These are phyloP conservation scores for Candida sanyaensis DNA, from an alignment of 1,139 yeast genomes.

Conservation along the genomic window DNA sequence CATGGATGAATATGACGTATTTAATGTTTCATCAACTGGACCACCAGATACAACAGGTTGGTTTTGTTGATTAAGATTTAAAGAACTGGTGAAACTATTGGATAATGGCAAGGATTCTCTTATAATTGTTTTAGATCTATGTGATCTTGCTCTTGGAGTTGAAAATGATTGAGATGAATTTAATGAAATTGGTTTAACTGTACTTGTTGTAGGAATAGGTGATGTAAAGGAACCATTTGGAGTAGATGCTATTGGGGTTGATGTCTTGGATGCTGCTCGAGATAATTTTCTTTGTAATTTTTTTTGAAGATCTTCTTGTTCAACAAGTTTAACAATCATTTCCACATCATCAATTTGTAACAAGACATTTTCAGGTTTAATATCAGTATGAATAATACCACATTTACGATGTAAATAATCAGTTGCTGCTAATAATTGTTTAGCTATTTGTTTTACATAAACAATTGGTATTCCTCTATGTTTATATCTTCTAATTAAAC, in stretches of 20 bases:
- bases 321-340: conserved; percentile 59
- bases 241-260: conserved; percentile 16
- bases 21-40: conserved; percentile 20
- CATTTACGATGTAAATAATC: conserved; percentile 83
- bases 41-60: not conserved
- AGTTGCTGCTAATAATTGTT: conserved; percentile 71
- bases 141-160: conserved; percentile 48
- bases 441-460: conserved; percentile 78
- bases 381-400: conserved; percentile 90
- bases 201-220: conserved; percentile 2
- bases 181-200: conserved; percentile 3
- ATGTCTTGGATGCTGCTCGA: conserved; percentile 39
- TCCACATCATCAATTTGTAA: conserved; percentile 80
- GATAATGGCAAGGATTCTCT: conserved; percentile 89
- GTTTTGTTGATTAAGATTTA: conserved; percentile 14
- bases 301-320: conserved; percentile 52
- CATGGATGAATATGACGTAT: conserved; percentile 46
- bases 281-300: conserved; percentile 41
- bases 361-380: conserved; percentile 88
- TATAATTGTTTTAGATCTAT: conserved; percentile 68
- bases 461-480: conserved; percentile 75
- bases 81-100: conserved; percentile 35
- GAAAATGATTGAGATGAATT: not conserved
- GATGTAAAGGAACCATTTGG: conserved; percentile 17
- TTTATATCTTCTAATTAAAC: conserved; percentile 65